A percentile compares a stretch with the other conserved stretches of the same genome.
These are phyloP conservation scores for Selaginella moellendorffii DNA, from an alignment of 75 land plant genomes.

Conservation along the genomic window DNA sequence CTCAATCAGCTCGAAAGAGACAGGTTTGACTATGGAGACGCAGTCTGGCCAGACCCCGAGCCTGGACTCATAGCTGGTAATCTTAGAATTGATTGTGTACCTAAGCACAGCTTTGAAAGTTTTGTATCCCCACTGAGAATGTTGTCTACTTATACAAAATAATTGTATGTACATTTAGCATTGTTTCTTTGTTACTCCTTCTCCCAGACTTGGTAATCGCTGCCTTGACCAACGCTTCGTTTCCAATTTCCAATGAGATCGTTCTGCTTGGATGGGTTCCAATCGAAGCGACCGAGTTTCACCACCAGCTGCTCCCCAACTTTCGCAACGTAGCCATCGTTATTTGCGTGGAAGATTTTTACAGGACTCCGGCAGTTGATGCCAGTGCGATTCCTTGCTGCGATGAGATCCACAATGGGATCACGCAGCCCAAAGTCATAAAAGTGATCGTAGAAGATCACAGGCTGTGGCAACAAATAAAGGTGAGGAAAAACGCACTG, in stretches of 20 bases:
- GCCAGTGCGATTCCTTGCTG: slow-evolving; percentile 44
- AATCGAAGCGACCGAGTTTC: slow-evolving; percentile 56
- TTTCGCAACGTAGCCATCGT: slow-evolving; percentile 56
- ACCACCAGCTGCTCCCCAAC: slow-evolving; percentile 38
- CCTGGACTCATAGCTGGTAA: too few relatives aligned
- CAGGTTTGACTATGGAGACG: too few relatives aligned
- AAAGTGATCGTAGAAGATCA: slow-evolving; percentile 80
- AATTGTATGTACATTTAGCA: background rate
- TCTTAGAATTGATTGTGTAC: too few relatives aligned
- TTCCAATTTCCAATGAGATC: slow-evolving; percentile 54
- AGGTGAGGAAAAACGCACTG: background rate
- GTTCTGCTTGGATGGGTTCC: slow-evolving; percentile 70
- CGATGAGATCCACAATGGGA: slow-evolving; percentile 46
- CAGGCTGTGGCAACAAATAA: slow-evolving; percentile 33
- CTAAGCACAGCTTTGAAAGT: too few relatives aligned
- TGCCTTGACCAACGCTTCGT: slow-evolving; percentile 43
- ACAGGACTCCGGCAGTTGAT: slow-evolving; percentile 55
- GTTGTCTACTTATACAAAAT: too few relatives aligned
- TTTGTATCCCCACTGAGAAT: too few relatives aligned
- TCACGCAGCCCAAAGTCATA: slow-evolving; percentile 64
- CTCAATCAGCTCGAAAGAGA: too few relatives aligned
- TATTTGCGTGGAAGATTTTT: slow-evolving; percentile 51
- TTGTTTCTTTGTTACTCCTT: slow-evolving; percentile 38
- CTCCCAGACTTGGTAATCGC: slow-evolving; percentile 56
- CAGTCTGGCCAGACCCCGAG: too few relatives aligned